Evolutionary conservation across 257 asterid species (phyloP).

Genomic region (Datura wrightii): DNA sequence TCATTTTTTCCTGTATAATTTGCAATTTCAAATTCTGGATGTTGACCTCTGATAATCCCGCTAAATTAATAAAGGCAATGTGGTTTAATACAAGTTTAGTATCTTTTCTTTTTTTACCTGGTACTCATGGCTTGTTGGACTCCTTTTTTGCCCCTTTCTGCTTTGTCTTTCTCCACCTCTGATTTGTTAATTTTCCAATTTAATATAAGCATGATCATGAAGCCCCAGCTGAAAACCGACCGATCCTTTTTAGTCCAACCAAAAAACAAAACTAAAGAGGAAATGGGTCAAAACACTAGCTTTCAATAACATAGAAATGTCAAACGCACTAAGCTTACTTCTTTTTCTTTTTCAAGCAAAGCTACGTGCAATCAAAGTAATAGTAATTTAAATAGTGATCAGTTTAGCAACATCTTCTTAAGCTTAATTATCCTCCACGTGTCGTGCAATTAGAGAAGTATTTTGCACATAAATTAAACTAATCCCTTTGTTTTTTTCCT

Average conservation of each 20-base stretch:
- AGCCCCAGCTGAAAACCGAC: constrained; percentile 34
- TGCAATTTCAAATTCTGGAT: constrained; percentile 33
- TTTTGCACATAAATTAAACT: neutral
- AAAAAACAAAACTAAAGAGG: constrained; percentile 30
- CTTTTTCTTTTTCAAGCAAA: constrained; percentile 39
- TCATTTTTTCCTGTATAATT: constrained; percentile 35
- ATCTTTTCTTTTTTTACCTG: constrained; percentile 28
- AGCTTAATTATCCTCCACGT: constrained; percentile 36
- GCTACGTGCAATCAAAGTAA: constrained; percentile 35
- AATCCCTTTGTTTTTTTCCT: neutral
- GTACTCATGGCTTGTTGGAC: constrained; percentile 36
- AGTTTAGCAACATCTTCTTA: constrained; percentile 28
- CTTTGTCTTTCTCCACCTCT: constrained; percentile 33
- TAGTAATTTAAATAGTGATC: neutral
- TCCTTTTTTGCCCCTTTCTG: constrained; percentile 37
- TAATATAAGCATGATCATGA: constrained; percentile 26
- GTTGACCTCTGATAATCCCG: constrained; percentile 39
- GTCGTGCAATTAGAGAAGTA: constrained; percentile 21
- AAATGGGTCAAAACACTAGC: constrained; percentile 33
- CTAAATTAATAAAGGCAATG: neutral
- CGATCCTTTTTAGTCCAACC: constrained; percentile 40
- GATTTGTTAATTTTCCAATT: constrained; percentile 38
- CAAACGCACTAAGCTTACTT: constrained; percentile 37
- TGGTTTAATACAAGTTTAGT: constrained; percentile 35
- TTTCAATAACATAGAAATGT: constrained; percentile 32